These are phyloP conservation scores for Rubus parviflorus DNA, from an alignment of 306 rosid species.

Conservation along the genomic window DNA sequence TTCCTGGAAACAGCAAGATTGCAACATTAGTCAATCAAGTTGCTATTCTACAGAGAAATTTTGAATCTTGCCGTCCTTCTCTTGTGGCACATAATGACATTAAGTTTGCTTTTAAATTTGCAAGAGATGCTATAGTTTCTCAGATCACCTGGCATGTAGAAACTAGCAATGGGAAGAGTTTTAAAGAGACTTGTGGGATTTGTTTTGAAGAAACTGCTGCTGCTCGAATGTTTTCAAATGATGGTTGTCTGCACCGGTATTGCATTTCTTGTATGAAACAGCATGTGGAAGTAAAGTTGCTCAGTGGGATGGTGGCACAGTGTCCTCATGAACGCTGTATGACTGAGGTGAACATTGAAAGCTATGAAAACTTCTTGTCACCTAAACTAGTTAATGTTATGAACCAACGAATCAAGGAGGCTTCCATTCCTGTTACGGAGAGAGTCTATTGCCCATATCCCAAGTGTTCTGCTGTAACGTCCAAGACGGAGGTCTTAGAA, in stretches of 20 bases:
- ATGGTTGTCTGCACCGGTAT: slow-evolving; percentile 65
- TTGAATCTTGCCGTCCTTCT: slow-evolving; percentile 36
- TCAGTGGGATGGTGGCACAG: slow-evolving; percentile 51
- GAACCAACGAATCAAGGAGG: slow-evolving; percentile 54
- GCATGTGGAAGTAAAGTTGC: slow-evolving; percentile 72
- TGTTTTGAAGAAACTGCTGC: slow-evolving; percentile 65
- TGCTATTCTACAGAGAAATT: slow-evolving; percentile 26
- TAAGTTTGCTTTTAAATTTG: slow-evolving; percentile 60
- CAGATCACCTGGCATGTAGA: slow-evolving; percentile 25
- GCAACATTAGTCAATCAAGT: slow-evolving; percentile 29
- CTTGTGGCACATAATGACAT: slow-evolving; percentile 6
- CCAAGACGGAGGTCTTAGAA: slow-evolving; percentile 51
- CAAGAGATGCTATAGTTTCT: slow-evolving; percentile 58
- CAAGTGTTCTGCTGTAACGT: slow-evolving; percentile 71
- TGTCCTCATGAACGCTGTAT: slow-evolving; percentile 72
- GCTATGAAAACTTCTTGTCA: slow-evolving; percentile 61
- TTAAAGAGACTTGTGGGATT: slow-evolving; percentile 55
- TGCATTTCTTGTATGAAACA: slow-evolving; percentile 78
- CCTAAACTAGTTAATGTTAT: slow-evolving; percentile 45
- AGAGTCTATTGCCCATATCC: slow-evolving; percentile 76
- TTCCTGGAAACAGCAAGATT: slow-evolving; percentile 19
- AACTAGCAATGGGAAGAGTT: slow-evolving; percentile 28
- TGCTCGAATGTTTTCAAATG: slow-evolving; percentile 50
- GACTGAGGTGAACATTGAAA: slow-evolving; percentile 46
- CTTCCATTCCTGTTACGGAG: slow-evolving; percentile 58